These are phyloP conservation scores for Apophysomyces variabilis DNA, from an alignment of 371 early-diverging fungal species.

Conservation along the genomic window DNA sequence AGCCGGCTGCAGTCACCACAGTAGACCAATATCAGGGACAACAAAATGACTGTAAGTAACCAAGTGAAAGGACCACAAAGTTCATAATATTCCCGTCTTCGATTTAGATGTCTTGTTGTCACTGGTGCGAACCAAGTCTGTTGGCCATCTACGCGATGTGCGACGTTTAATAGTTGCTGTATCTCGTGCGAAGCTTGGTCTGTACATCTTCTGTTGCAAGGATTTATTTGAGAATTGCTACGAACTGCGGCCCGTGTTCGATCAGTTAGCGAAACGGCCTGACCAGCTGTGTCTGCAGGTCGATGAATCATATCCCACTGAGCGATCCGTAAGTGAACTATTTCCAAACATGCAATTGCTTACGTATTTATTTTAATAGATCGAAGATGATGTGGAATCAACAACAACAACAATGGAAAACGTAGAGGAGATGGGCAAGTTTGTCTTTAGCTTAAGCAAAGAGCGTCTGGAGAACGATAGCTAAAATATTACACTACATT, in stretches of 20 bases:
- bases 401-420: constrained; percentile 42
- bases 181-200: constrained; percentile 91
- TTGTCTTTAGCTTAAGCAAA: constrained; percentile 75
- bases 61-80: neutral
- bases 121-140: constrained; percentile 86
- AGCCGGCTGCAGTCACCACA: constrained; percentile 77
- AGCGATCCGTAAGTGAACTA: constrained; percentile 28
- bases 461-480: constrained; percentile 59
- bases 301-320: constrained; percentile 62
- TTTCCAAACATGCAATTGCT: neutral
- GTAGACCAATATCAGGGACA: constrained; percentile 97
- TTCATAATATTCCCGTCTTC: neutral
- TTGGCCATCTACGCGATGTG: constrained; percentile 92
- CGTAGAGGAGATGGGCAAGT: constrained; percentile 67
- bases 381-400: constrained; percentile 36
- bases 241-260: constrained; percentile 75
- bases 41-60: constrained; percentile 83
- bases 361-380: constrained; percentile 14
- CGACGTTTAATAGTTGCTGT: constrained; percentile 89
- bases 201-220: constrained; percentile 87
- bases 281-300: constrained; percentile 59
- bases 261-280: constrained; percentile 53
- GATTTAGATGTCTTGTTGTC: constrained; percentile 84
- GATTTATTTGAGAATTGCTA: constrained; percentile 76
- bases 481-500: too few relatives aligned